Percentiles rank a stretch among this genome's conserved stretches.
These are phyloP conservation scores for Ustanciosporium gigantosporum DNA, from an alignment of 1,284 basidiomycete species.

Conservation along the genomic window DNA sequence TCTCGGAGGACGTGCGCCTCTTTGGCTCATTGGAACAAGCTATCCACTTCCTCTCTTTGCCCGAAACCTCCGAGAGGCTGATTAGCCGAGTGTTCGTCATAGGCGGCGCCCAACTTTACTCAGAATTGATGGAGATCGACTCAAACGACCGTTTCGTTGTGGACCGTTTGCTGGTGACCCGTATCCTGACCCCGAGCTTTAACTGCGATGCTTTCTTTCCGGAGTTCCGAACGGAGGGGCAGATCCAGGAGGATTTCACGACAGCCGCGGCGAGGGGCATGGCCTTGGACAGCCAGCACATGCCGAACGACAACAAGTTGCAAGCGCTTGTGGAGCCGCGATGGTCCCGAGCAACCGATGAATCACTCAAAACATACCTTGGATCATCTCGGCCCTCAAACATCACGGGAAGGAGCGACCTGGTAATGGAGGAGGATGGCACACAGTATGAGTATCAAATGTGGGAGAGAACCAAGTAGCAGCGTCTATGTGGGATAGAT, in stretches of 20 bases:
- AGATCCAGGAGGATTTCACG: conserved; percentile 19
- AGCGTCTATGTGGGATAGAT: too few relatives aligned
- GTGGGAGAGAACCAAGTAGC: conserved; percentile 21
- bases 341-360: conserved; percentile 18
- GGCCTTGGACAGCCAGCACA: neutral
- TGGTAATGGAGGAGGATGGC: conserved; percentile 21
- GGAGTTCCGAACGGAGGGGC: conserved; percentile 66
- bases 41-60: conserved; percentile 1
- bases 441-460: conserved; percentile 35
- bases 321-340: conserved; percentile 5
- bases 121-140: conserved; percentile 62
- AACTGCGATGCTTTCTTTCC: conserved; percentile 87
- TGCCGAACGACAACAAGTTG: neutral
- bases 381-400: conserved; percentile 12
- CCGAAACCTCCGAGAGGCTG: neutral
- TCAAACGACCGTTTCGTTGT: conserved; percentile 4
- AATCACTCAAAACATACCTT: conserved; percentile 10
- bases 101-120: conserved; percentile 85
- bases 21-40: conserved; percentile 20
- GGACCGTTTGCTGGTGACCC: conserved; percentile 72
- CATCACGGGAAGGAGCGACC: conserved; percentile 4
- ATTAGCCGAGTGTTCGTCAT: conserved; percentile 73
- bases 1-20: conserved; percentile 14
- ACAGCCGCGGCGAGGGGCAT: neutral
- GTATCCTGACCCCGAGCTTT: conserved; percentile 75